Base-by-base conservation (phyloP, 208 protist genomes). In the Naegleria fowleri region DNA sequence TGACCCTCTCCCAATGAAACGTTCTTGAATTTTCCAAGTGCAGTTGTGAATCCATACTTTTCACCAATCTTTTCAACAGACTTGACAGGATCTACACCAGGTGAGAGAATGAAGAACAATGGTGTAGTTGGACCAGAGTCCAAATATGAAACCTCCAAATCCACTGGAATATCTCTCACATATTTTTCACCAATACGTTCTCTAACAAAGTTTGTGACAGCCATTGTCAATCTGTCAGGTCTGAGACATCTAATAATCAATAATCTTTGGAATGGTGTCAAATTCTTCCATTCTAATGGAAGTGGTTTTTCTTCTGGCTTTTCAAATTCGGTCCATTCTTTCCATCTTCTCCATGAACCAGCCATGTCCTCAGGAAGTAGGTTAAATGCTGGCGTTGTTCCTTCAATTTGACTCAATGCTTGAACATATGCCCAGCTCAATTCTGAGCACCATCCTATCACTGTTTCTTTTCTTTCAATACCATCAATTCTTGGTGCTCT, bases 41-140 rank as follows among this genome's bases (percentile, higher is more conserved):
- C 97, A 90, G 97, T 97, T 48, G 97, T 98, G 92, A 96, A 99
- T 40, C 97, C 98, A 40, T 98, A 90, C 92, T 98, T 98, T 84
- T 96, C 95, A 52, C 98, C 98, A 7, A 99, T 95, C 86, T 96
- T 94, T 92, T 99, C 97, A 43, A 98, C 95, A 79, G 96, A 94
- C 91, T 97, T 97, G 85, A 99, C 95, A 16, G 99, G 98, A 93
- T 99, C 98, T 39, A 99, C 98, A 94, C 99, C 99, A 85, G 99
- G 97, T 7, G 98, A 99, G 67, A 99, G 95, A 89, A 99, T 99
- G 94, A 99, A 99, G 97, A 99, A 99, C 40, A 99, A 94, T 55
- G 98, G 98, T 51, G 98, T 99, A 38, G 94, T 96, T 5, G 96
- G 95, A 86, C 94, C 97, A 22, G 97, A 97, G 93, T 99, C 98